Conservation (phyloP, 2,329 filamentous ascomycete species). For the Fonsecaea pugnacius region DNA sequence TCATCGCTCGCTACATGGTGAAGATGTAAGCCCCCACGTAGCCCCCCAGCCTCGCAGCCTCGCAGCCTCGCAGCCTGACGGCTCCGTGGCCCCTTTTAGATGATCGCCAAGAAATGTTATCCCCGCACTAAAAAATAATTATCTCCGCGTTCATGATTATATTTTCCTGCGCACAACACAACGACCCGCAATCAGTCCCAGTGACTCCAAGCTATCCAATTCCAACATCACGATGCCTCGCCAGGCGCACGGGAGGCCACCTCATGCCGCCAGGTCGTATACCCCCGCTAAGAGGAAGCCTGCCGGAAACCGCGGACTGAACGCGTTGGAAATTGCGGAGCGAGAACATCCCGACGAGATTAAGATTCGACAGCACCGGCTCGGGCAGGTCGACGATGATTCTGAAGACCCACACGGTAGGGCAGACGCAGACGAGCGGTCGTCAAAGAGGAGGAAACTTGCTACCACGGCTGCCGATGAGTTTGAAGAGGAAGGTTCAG, state of each 20-base stretch:
- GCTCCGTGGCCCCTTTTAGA: not conserved
- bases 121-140: not conserved
- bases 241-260: slow-evolving; percentile 37
- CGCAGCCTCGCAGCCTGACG: not conserved
- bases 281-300: slow-evolving; percentile 41
- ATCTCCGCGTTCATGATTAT: not conserved
- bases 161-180: not conserved
- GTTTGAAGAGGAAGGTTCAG: slow-evolving; percentile 66
- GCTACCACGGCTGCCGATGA: slow-evolving; percentile 43
- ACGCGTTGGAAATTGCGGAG: slow-evolving; percentile 70
- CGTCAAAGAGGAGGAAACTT: slow-evolving; percentile 42
- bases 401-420: slow-evolving; percentile 52
- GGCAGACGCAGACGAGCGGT: slow-evolving; percentile 43
- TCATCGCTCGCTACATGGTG: not conserved
- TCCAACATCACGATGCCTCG: slow-evolving; percentile 31
- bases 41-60: not conserved
- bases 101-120: not conserved
- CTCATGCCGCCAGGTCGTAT: slow-evolving; percentile 36
- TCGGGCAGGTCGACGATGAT: slow-evolving; percentile 61
- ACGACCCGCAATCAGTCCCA: not conserved
- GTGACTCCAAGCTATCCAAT: not conserved
- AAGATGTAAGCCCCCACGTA: not conserved
- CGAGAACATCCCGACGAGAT: slow-evolving; percentile 57
- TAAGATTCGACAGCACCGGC: slow-evolving; percentile 61
- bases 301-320: slow-evolving; percentile 54